These are phyloP conservation scores for Postia placenta DNA, from an alignment of 768 basidiomycete species.

Conservation along the genomic window DNA sequence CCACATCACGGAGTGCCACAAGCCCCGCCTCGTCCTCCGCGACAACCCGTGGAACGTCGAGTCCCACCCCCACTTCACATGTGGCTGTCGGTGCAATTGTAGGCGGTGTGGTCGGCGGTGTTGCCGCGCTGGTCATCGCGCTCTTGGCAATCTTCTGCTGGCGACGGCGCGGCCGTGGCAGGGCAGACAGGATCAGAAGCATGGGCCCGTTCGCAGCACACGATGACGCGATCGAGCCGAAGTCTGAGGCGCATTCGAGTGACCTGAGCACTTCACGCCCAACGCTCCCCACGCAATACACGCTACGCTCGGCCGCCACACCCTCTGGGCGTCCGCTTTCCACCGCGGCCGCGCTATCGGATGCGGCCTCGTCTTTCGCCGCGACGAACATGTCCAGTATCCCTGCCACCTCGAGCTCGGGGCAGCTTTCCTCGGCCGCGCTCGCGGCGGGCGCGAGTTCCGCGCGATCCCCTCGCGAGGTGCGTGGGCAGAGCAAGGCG, in stretches of 20 bases:
- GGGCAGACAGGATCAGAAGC: background rate
- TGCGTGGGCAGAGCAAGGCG: background rate
- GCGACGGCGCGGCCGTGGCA: background rate
- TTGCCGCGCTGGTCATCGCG: background rate
- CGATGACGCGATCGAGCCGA: background rate
- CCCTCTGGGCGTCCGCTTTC: background rate
- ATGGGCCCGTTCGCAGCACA: background rate
- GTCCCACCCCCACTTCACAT: background rate
- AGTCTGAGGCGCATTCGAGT: background rate
- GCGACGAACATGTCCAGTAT: background rate
- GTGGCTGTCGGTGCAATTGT: background rate
- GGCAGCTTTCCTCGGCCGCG: too few species aligned
- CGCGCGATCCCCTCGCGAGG: background rate
- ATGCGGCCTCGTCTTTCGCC: background rate
- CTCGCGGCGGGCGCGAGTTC: too few species aligned
- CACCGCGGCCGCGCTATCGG: background rate
- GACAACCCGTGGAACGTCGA: background rate
- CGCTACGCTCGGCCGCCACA: background rate
- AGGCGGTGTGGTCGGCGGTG: slow-evolving; percentile 1
- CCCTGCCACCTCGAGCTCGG: background rate
- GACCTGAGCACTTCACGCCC: background rate
- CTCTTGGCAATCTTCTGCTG: background rate
- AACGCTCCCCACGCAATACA: background rate
- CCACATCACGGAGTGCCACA: background rate
- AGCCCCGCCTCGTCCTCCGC: background rate